These are phyloP conservation scores for Primulina eburnea DNA, from an alignment of 257 asterid genomes.

Conservation along the genomic window DNA sequence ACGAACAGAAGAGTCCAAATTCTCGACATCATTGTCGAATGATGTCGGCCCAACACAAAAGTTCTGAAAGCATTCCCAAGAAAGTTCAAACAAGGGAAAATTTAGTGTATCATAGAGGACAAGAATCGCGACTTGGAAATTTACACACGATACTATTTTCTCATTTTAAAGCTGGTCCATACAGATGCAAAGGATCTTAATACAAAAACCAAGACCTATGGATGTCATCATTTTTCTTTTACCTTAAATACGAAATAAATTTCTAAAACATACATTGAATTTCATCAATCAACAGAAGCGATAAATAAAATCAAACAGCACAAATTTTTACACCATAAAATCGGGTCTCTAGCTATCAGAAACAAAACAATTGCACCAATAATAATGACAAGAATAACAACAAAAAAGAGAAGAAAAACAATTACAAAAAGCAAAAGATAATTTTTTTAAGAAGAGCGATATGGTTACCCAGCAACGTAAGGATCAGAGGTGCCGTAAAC, in stretches of 20 bases:
- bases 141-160: neutral
- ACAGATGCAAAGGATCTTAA: neutral
- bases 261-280: neutral
- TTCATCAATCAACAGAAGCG: slow-evolving; percentile 18
- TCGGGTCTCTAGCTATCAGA: neutral
- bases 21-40: slow-evolving; percentile 11
- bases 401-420: too few relatives aligned
- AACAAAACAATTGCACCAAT: neutral
- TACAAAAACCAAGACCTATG: too few relatives aligned
- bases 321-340: slow-evolving; percentile 9
- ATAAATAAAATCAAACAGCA: neutral
- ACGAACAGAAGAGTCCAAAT: slow-evolving; percentile 19
- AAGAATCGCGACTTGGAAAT: neutral
- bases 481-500: slow-evolving; percentile 83
- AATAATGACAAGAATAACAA: too few relatives aligned
- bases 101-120: neutral
- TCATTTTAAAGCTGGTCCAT: neutral
- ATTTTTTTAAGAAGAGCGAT: neutral
- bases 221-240: neutral
- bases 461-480: slow-evolving; percentile 63
- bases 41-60: neutral
- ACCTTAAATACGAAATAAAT: too few relatives aligned
- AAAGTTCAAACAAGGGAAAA: neutral
- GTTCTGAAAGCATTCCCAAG: slow-evolving; percentile 17
- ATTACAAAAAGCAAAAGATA: neutral